These are phyloP conservation scores for Tephrocybe rancida DNA, from an alignment of 768 basidiomycete species.

Conservation along the genomic window DNA sequence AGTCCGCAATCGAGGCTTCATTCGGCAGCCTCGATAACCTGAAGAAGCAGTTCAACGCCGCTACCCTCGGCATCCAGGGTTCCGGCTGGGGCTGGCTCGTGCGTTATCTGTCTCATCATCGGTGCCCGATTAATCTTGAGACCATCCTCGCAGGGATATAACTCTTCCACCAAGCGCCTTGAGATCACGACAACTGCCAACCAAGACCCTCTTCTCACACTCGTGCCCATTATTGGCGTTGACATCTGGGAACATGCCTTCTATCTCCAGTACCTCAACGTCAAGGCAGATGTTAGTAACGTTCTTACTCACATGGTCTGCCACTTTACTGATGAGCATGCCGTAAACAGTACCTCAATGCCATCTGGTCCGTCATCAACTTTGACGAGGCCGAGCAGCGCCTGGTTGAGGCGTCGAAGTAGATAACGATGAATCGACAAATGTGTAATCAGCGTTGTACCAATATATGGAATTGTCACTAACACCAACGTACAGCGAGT, in stretches of 20 bases:
- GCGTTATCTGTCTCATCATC: constrained; percentile 30
- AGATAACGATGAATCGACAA: too few species aligned
- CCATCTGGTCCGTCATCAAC: constrained; percentile 92
- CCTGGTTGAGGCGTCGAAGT: constrained; percentile 22
- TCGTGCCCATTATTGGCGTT: constrained; percentile 84
- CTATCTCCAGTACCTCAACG: constrained; percentile 96
- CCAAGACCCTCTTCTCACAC: constrained; percentile 86
- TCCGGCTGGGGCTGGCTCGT: constrained; percentile 98
- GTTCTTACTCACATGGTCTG: background rate
- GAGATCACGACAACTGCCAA: constrained; percentile 92
- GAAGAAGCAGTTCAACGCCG: constrained; percentile 81
- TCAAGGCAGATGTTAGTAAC: constrained; percentile 82
- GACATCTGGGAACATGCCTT: constrained; percentile 97
- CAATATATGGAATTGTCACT: too few species aligned
- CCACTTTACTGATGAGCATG: background rate
- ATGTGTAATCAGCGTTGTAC: too few species aligned
- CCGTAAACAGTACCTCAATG: constrained; percentile 69
- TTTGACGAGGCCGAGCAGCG: constrained; percentile 79
- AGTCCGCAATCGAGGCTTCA: constrained; percentile 55
- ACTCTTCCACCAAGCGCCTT: constrained; percentile 65
- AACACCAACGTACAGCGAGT: too few species aligned
- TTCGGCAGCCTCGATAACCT: constrained; percentile 76
- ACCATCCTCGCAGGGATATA: constrained; percentile 54
- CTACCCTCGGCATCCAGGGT: constrained; percentile 86
- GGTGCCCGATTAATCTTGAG: background rate